Percentiles rank a stretch among this genome's conserved stretches.
Conservation (phyloP, 768 basidiomycete genomes). For the Trametes sanguinea region DNA sequence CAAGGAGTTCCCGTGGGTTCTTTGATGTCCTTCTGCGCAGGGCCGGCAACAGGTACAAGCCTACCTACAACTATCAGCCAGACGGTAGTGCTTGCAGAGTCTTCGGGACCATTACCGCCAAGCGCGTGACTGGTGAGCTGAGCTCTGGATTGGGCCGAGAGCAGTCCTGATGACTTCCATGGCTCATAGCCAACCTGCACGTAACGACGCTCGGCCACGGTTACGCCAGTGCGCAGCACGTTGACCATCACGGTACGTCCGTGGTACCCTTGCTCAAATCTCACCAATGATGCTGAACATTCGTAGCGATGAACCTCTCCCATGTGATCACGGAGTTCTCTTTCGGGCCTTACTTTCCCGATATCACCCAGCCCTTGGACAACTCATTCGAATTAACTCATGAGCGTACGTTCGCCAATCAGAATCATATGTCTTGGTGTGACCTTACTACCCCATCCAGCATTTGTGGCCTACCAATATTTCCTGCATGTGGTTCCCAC, state of each 20-base stretch:
- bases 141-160: background rate
- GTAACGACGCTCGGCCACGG: slow-evolving; percentile 95
- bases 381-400: slow-evolving; percentile 78
- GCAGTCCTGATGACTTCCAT: background rate
- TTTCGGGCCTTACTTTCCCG: slow-evolving; percentile 94
- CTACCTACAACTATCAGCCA: slow-evolving; percentile 69
- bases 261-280: background rate
- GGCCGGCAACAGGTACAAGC: slow-evolving; percentile 53
- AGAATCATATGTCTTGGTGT: background rate
- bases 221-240: slow-evolving; percentile 84
- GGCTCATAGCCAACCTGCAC: slow-evolving; percentile 75
- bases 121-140: slow-evolving; percentile 80
- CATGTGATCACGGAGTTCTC: slow-evolving; percentile 97
- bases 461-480: slow-evolving; percentile 91
- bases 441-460: slow-evolving; percentile 40
- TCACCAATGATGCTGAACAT: background rate
- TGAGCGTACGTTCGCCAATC: slow-evolving; percentile 52
- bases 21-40: slow-evolving; percentile 59
- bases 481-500: slow-evolving; percentile 96
- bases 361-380: slow-evolving; percentile 93
- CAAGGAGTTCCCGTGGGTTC: slow-evolving; percentile 72
- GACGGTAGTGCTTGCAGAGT: slow-evolving; percentile 83
- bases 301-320: slow-evolving; percentile 89
- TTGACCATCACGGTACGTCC: slow-evolving; percentile 78
- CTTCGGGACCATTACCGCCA: slow-evolving; percentile 79